A percentile compares a stretch with the other conserved stretches of the same genome.
Conservation (phyloP, 148 eudicot genomes). For the Chenopodium album region DNA sequence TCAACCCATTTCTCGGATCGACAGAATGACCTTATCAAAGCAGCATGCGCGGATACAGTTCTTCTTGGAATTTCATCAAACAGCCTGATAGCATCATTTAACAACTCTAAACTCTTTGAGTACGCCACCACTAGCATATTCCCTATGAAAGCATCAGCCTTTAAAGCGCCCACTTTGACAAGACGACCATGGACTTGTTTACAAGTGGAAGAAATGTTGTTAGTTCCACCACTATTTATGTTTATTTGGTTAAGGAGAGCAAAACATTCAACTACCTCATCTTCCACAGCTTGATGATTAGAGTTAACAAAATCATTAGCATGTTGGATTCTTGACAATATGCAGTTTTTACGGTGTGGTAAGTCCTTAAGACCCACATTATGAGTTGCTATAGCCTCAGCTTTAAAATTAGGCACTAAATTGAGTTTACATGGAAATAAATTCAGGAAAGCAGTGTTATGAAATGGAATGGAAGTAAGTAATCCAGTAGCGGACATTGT, state of each 20-base stretch:
- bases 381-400: slow-evolving; percentile 20
- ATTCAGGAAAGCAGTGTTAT: slow-evolving; percentile 12
- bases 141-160: slow-evolving; percentile 29
- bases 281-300: neutral
- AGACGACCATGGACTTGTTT: slow-evolving; percentile 50
- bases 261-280: slow-evolving; percentile 24
- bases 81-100: slow-evolving; percentile 54
- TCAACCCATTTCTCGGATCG: slow-evolving; percentile 47
- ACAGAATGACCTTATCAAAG: slow-evolving; percentile 44
- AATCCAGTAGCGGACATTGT: slow-evolving; percentile 30
- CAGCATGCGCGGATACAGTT: slow-evolving; percentile 38
- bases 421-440: slow-evolving; percentile 14
- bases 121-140: slow-evolving; percentile 42
- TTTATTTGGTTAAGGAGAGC: slow-evolving; percentile 19
- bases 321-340: neutral
- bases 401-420: slow-evolving; percentile 23
- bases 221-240: neutral
- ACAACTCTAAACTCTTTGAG: slow-evolving; percentile 24
- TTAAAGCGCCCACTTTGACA: slow-evolving; percentile 40
- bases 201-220: slow-evolving; percentile 20
- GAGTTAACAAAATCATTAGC: slow-evolving; percentile 18
- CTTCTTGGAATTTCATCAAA: slow-evolving; percentile 58
- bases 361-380: slow-evolving; percentile 13
- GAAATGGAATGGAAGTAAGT: slow-evolving; percentile 15
- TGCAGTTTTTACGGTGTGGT: slow-evolving; percentile 16